Evolutionary conservation across 768 basidiomycete species (phyloP).

Genomic region (Pleurotus giganteus): DNA sequence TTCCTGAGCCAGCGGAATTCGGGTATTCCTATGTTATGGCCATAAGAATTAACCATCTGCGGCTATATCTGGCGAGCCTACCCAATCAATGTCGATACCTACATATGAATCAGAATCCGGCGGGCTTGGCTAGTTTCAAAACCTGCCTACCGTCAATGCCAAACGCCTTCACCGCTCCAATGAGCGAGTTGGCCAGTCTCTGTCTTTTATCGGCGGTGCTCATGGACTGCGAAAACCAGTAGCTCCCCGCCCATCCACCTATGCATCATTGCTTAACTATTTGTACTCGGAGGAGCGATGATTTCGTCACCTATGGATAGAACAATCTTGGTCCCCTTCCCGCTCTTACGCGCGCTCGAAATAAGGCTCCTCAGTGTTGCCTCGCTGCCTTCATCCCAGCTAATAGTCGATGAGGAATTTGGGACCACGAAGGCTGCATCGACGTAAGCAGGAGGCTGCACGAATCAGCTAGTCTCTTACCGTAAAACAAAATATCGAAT

Average conservation of each 20-base stretch:
- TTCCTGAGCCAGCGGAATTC: conserved; percentile 42
- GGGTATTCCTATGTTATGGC: conserved; percentile 47
- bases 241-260: conserved; percentile 52
- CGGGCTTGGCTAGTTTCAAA: conserved; percentile 10
- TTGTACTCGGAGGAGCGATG: not conserved
- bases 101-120: conserved; percentile 33
- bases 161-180: conserved; percentile 45
- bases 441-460: not conserved
- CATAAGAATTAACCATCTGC: too few relatives aligned
- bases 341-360: conserved; percentile 39
- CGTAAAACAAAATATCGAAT: conserved; percentile 5
- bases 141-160: conserved; percentile 55
- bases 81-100: conserved; percentile 41
- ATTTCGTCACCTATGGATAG: conserved; percentile 35
- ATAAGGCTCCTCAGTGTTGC: conserved; percentile 45
- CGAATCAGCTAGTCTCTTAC: not conserved
- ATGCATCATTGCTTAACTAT: not conserved
- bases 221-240: conserved; percentile 50
- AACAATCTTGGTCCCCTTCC: conserved; percentile 47
- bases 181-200: conserved; percentile 47
- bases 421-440: conserved; percentile 59
- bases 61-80: too few relatives aligned
- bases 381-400: conserved; percentile 41
- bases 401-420: conserved; percentile 39
- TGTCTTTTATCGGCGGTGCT: conserved; percentile 30